phyloP scores from a whole-genome alignment of 2,329 filamentous ascomycete species.

The Colletotrichum melonis region DNA sequence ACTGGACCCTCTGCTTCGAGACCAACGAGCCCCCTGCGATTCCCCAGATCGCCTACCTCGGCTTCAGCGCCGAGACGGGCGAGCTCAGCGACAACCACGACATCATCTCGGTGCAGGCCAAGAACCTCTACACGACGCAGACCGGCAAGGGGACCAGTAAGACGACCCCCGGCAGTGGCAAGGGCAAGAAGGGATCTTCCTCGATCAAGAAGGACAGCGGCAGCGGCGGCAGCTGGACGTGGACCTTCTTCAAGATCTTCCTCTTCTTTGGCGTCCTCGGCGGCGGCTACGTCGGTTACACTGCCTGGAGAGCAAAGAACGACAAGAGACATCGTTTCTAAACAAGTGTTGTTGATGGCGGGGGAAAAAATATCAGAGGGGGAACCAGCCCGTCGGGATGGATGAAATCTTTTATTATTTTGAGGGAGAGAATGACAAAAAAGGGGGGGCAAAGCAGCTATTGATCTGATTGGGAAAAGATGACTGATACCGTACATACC shows the following conservation, averaged over 20 bases:
- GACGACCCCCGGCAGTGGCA: conserved; percentile 42
- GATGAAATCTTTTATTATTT: neutral
- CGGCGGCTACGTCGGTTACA: conserved; percentile 87
- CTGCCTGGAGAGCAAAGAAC: conserved; percentile 78
- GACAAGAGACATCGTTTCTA: conserved; percentile 70
- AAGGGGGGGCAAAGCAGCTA: neutral
- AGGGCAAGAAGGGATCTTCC: conserved; percentile 41
- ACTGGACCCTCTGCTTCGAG: conserved; percentile 93
- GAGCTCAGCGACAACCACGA: conserved; percentile 98
- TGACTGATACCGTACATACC: conserved; percentile 30
- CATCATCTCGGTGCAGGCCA: conserved; percentile 86
- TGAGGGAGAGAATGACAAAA: neutral
- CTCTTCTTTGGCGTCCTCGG: conserved; percentile 77
- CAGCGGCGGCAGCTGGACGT: conserved; percentile 65
- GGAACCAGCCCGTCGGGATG: neutral
- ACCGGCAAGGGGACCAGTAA: conserved; percentile 45
- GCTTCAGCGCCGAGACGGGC: conserved; percentile 89
- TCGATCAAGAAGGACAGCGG: conserved; percentile 56
- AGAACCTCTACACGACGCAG: conserved; percentile 83
- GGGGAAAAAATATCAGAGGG: neutral
- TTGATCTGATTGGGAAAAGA: conserved; percentile 10
- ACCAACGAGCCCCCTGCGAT: conserved; percentile 77
- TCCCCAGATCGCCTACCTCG: conserved; percentile 80
- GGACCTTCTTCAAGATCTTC: conserved; percentile 83
- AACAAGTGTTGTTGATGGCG: conserved; percentile 4